phyloP scores from a whole-genome alignment of 1,139 yeast species.

The Debaryomycetaceae sp. region DNA sequence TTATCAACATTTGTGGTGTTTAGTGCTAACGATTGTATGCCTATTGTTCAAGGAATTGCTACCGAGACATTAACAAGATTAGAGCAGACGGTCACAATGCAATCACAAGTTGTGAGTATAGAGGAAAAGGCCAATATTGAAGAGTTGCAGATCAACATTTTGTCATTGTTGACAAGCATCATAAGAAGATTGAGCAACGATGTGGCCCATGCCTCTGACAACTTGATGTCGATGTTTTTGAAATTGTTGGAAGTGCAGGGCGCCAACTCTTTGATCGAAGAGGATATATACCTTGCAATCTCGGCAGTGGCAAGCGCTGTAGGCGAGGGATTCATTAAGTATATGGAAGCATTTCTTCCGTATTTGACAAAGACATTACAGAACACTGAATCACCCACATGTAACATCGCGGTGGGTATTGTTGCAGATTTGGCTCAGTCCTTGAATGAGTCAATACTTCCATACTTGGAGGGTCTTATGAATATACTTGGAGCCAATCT shows the following conservation, averaged over 20 bases:
- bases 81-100: conserved; percentile 58
- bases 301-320: conserved; percentile 84
- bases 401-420: conserved; percentile 87
- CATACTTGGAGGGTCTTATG: conserved; percentile 81
- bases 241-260: conserved; percentile 59
- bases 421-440: conserved; percentile 98
- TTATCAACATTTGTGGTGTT: conserved; percentile 76
- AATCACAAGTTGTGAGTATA: conserved; percentile 48
- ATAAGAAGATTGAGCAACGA: conserved; percentile 77
- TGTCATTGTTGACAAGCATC: conserved; percentile 82
- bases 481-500: conserved; percentile 71
- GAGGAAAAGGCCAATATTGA: conserved; percentile 80
- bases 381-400: conserved; percentile 78
- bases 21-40: conserved; percentile 69
- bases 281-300: conserved; percentile 88
- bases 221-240: conserved; percentile 78
- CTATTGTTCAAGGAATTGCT: conserved; percentile 68
- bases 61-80: conserved; percentile 69
- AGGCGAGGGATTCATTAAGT: conserved; percentile 65
- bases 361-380: conserved; percentile 72
- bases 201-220: conserved; percentile 70
- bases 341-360: conserved; percentile 81
- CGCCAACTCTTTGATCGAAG: conserved; percentile 81
- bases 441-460: conserved; percentile 66
- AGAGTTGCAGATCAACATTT: conserved; percentile 82